Conservation (phyloP, 2,329 filamentous ascomycete species). For the Fusarium brevicatenulatum region DNA sequence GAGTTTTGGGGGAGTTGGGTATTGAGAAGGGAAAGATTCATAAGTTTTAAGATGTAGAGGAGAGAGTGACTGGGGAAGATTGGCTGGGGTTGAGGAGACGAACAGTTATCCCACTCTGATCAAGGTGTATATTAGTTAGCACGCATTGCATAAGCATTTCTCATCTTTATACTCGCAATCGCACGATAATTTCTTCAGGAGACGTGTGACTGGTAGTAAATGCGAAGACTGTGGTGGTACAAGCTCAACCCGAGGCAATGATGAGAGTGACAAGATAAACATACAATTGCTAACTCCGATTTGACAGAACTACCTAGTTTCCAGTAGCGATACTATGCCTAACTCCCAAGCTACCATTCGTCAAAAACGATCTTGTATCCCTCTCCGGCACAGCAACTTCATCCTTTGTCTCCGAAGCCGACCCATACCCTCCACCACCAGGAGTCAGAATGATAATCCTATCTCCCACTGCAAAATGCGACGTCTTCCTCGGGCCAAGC, state of each 20-base stretch:
- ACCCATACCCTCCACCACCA: constrained; percentile 43
- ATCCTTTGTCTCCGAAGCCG: background rate
- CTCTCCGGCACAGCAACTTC: constrained; percentile 4
- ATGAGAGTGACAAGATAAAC: fast-evolving
- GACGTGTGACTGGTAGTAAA: no score
- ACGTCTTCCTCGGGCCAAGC: constrained; percentile 35
- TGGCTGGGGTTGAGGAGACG: background rate
- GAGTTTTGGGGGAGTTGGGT: constrained; percentile 67
- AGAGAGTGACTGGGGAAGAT: no score
- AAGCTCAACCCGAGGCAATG: background rate
- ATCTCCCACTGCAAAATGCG: constrained; percentile 38
- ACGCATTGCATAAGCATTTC: background rate
- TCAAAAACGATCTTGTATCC: constrained; percentile 28
- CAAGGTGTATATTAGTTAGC: background rate
- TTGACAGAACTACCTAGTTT: background rate
- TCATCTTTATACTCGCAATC: fast-evolving
- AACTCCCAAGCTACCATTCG: constrained; percentile 34
- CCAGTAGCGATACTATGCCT: constrained; percentile 36
- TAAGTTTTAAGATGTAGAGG: constrained; percentile 57
- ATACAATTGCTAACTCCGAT: background rate
- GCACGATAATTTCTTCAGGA: no score
- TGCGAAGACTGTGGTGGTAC: no score
- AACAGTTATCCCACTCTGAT: background rate
- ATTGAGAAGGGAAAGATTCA: constrained; percentile 67
- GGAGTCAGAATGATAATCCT: constrained; percentile 42